Conservation (phyloP, 306 rosid species). For the Medicago ruthenica region DNA sequence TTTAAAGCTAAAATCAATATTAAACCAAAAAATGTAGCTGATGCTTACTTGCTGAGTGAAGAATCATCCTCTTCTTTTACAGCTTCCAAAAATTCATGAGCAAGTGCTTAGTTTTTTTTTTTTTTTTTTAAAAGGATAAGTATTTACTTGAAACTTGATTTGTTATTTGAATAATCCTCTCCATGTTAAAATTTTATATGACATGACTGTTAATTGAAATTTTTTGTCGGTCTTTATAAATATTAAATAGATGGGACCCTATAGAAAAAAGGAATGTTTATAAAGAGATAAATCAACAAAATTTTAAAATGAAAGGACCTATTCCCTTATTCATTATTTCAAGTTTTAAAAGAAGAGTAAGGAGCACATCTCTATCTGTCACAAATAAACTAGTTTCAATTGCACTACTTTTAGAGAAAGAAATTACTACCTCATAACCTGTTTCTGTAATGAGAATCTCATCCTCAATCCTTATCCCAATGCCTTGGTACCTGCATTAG, state of each 20-base stretch:
- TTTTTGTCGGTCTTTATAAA: neutral
- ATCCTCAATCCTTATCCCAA: slow-evolving; percentile 93
- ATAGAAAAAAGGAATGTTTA: neutral
- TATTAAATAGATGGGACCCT: neutral
- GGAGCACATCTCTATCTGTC: slow-evolving; percentile 23
- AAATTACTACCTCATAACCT: slow-evolving; percentile 76
- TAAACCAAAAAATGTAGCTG: slow-evolving; percentile 4
- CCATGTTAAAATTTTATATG: neutral
- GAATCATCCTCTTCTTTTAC: slow-evolving; percentile 18
- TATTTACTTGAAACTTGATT: slow-evolving; percentile 14
- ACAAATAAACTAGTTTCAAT: slow-evolving; percentile 26
- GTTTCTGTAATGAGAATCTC: slow-evolving; percentile 83
- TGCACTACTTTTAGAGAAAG: neutral
- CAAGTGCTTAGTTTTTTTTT: neutral
- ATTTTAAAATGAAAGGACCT: neutral
- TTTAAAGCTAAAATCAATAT: slow-evolving; percentile 24
- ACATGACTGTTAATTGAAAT: neutral
- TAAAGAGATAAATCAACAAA: neutral
- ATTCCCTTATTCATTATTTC: slow-evolving; percentile 6
- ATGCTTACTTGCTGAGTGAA: slow-evolving; percentile 23
- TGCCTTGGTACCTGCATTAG: slow-evolving; percentile 70
- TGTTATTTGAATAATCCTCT: neutral
- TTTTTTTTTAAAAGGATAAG: neutral
- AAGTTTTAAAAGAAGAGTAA: slow-evolving; percentile 3
- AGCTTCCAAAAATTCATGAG: slow-evolving; percentile 14